Base-by-base conservation (phyloP, 2,329 filamentous ascomycete genomes). In the Pseudogymnoascus verrucosus region DNA sequence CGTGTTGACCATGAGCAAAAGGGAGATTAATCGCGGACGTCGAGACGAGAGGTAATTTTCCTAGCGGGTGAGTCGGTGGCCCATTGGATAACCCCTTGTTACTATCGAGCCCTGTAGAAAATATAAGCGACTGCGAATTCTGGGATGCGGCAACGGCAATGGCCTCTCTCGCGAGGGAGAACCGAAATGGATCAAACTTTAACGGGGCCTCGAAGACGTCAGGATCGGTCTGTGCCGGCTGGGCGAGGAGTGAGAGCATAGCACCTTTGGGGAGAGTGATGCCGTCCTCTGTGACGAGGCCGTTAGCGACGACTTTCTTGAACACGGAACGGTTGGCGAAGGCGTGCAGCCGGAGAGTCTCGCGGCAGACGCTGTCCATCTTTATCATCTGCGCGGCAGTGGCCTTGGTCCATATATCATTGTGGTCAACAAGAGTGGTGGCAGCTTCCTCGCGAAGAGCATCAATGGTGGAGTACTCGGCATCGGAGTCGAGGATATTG, bases 311-410 rank as follows among this genome's bases (percentile, higher is more conserved):
- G 4, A 74, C 72, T 59, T 68, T 70, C 40, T 72, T 73, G 37
- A 71, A 60, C 6, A 72, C 60, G 11, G 67, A 67, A 3, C 71
- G 67, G 28, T 65, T 68, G 37, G 67, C 67, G 40, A 73, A 71
- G 0, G 74, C 69, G 23, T 77, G 63, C 2, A 76, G 57, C 1
- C 79, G 74, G 21, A 80, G 69, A 2, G 78, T 78, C 68, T 81
- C 79, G 11, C 79, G 74, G 1, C 74, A 69, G 0, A 74, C 73
- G 61, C 78, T 80, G 67, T 81, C 79, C 7, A 75, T 69, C 2
- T 69, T 71, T 1, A 71, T 69, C 74, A 81, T 75, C 11, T 73
- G 69, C 36, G 72, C 68, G 1, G 79, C 69, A 1, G 71, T 70
- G 6, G 69, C 65, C 61, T 78, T 79, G 4, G 75, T 77, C 79